Percentiles rank a stretch among this genome's conserved stretches.
These are phyloP conservation scores for Benincasa hispida DNA, from an alignment of 306 rosid genomes.

Conservation along the genomic window DNA sequence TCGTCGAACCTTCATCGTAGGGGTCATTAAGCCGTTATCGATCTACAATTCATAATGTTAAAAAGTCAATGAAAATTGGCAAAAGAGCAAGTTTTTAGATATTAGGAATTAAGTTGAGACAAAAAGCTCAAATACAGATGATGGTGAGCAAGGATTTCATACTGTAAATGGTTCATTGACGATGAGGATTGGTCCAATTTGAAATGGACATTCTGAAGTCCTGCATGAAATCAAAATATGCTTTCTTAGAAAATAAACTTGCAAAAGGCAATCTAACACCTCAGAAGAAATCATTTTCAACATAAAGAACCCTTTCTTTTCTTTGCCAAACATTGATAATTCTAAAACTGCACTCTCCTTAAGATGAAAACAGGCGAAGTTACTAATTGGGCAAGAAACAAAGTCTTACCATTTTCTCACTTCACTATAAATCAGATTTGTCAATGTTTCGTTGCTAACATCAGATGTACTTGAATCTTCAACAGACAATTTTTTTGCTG, in stretches of 20 bases:
- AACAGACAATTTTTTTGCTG: constrained; percentile 40
- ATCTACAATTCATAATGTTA: constrained; percentile 23
- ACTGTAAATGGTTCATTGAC: constrained; percentile 79
- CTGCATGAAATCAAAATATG: constrained; percentile 26
- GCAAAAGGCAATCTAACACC: neutral
- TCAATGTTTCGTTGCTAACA: constrained; percentile 38
- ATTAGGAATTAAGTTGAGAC: neutral
- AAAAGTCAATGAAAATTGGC: neutral
- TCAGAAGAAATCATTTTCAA: neutral
- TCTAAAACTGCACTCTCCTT: neutral
- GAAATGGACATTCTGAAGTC: constrained; percentile 60
- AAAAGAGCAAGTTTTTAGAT: neutral
- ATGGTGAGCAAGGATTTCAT: constrained; percentile 12
- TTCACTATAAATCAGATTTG: constrained; percentile 45
- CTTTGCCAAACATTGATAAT: neutral
- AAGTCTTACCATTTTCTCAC: constrained; percentile 42
- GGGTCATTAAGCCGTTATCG: constrained; percentile 79
- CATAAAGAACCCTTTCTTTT: neutral
- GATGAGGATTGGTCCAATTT: constrained; percentile 81
- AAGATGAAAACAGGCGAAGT: neutral
- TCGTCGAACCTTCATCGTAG: constrained; percentile 85
- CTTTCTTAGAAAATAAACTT: neutral
- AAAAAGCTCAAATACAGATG: neutral
- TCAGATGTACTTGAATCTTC: constrained; percentile 38
- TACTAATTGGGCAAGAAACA: neutral